Percentiles rank a stretch among this genome's conserved stretches.
These are phyloP conservation scores for Harringtonia lauricola DNA, from an alignment of 2,329 filamentous ascomycete species.

Conservation along the genomic window DNA sequence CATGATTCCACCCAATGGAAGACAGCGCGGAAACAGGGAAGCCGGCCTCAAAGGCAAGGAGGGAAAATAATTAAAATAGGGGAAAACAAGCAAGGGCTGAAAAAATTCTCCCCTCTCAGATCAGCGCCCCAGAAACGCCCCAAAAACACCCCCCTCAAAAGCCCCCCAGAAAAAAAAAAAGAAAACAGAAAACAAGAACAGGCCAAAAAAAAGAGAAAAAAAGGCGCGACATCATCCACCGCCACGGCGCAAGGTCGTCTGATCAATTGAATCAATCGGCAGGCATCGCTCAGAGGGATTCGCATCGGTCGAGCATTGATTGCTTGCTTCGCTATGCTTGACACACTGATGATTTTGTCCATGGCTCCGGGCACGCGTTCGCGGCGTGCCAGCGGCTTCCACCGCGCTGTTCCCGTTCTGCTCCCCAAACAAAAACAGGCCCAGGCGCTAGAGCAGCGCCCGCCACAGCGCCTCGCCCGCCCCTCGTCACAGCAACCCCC, in stretches of 20 bases:
- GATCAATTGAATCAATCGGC: too few relatives aligned
- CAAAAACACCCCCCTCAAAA: too few relatives aligned
- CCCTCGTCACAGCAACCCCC: neutral
- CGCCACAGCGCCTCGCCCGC: neutral
- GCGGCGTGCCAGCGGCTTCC: constrained; percentile 12
- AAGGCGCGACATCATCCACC: neutral
- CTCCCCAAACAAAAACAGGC: constrained; percentile 10
- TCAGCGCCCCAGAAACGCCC: neutral
- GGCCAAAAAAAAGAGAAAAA: neutral
- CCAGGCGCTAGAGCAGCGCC: neutral
- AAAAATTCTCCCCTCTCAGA: neutral
- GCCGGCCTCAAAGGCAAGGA: neutral
- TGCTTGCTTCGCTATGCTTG: constrained; percentile 10
- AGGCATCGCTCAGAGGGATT: too few relatives aligned
- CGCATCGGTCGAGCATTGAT: too few relatives aligned
- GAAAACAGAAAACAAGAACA: neutral
- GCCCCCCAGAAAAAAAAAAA: neutral
- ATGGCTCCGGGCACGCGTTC: constrained; percentile 15
- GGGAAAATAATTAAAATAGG: constrained; percentile 1
- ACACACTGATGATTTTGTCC: constrained; percentile 11
- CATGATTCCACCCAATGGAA: too few relatives aligned
- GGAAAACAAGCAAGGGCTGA: neutral
- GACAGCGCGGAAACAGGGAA: too few relatives aligned
- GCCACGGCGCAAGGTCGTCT: too few relatives aligned
- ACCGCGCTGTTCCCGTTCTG: constrained; percentile 8